Evolutionary conservation across 441 rosid species (phyloP).

Genomic region (Daphne laureola): DNA sequence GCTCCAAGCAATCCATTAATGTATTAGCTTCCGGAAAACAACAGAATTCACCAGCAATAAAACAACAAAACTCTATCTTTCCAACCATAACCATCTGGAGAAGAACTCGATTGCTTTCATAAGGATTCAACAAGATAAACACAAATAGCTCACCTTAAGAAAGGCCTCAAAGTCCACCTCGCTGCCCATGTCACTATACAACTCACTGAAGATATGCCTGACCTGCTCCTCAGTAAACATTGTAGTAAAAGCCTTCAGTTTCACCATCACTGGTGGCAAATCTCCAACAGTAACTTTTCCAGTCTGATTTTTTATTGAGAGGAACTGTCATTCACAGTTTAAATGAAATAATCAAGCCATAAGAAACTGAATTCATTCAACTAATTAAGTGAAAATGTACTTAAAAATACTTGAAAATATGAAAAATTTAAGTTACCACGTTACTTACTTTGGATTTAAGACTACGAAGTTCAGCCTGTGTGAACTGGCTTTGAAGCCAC

Average conservation of each 20-base stretch:
- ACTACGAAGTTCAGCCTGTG: slow-evolving; percentile 52
- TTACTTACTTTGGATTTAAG: slow-evolving; percentile 39
- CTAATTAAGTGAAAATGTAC: background rate
- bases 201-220: slow-evolving; percentile 28
- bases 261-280: slow-evolving; percentile 44
- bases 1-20: slow-evolving; percentile 14
- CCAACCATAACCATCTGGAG: too few relatives aligned
- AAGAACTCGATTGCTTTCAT: background rate
- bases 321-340: slow-evolving; percentile 29
- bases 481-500: slow-evolving; percentile 52
- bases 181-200: slow-evolving; percentile 18
- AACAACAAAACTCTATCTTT: too few relatives aligned
- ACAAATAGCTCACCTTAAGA: slow-evolving; percentile 38
- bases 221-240: slow-evolving; percentile 50
- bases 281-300: slow-evolving; percentile 38
- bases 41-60: too few relatives aligned
- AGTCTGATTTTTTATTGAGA: slow-evolving; percentile 37
- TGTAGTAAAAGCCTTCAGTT: slow-evolving; percentile 45
- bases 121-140: slow-evolving; percentile 10
- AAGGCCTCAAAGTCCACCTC: slow-evolving; percentile 60
- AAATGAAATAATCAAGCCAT: background rate
- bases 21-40: background rate
- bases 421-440: background rate
- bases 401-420: background rate
- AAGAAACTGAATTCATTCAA: background rate